A percentile compares a stretch with the other conserved stretches of the same genome.
These are phyloP conservation scores for Ophiosphaerella narmari DNA, from an alignment of 2,329 filamentous ascomycete genomes.

Conservation along the genomic window DNA sequence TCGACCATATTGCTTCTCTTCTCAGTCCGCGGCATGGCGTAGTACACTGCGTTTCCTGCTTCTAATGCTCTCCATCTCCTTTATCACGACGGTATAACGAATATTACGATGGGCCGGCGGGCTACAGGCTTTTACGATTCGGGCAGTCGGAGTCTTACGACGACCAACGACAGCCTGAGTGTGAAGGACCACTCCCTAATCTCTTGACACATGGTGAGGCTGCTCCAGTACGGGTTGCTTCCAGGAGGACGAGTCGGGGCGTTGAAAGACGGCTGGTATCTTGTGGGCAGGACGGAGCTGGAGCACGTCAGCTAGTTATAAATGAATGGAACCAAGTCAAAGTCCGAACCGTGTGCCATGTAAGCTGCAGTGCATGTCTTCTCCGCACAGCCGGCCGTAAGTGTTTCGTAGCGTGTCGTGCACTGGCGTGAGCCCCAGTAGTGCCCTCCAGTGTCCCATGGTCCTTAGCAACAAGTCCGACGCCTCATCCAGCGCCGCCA, in stretches of 20 bases:
- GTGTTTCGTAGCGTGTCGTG: conserved; percentile 32
- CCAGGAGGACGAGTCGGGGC: not conserved
- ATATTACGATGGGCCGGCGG: conserved; percentile 25
- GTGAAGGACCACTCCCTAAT: conserved; percentile 28
- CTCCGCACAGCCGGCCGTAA: conserved; percentile 23
- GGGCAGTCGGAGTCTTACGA: conserved; percentile 19
- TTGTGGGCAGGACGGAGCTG: conserved; percentile 5
- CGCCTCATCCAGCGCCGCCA: too few species aligned
- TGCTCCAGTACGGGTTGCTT: conserved; percentile 17
- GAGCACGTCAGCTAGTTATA: conserved; percentile 25
- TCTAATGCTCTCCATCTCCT: conserved; percentile 16
- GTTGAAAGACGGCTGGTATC: conserved; percentile 7
- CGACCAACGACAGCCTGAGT: conserved; percentile 26
- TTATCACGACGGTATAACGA: conserved; percentile 34
- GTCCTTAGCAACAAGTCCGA: not conserved
- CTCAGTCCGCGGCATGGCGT: conserved; percentile 16
- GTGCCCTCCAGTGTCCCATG: conserved; percentile 11
- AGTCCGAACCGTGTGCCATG: not conserved
- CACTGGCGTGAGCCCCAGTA: conserved; percentile 29
- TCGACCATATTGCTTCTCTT: conserved; percentile 24
- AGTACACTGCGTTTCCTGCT: conserved; percentile 22
- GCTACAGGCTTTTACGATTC: conserved; percentile 6
- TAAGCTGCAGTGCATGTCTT: conserved; percentile 24
- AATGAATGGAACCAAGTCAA: conserved; percentile 20
- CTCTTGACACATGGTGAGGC: conserved; percentile 17